These are phyloP conservation scores for Hypholoma fasciculare DNA, from an alignment of 768 basidiomycete genomes.

Conservation along the genomic window DNA sequence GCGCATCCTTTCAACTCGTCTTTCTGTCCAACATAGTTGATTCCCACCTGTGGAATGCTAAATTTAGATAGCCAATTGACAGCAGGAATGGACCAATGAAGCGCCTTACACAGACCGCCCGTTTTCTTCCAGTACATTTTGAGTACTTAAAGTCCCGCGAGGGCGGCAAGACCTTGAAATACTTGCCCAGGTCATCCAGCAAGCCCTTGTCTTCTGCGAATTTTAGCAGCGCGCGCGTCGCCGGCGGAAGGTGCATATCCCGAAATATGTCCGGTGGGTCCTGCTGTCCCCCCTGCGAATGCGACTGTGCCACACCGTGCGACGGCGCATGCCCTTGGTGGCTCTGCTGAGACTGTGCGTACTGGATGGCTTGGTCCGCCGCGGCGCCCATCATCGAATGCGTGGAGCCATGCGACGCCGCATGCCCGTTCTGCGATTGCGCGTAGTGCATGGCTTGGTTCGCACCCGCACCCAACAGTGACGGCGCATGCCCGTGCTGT, in stretches of 20 bases:
- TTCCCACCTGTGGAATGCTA: conserved; percentile 58
- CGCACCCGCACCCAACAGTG: too few relatives aligned
- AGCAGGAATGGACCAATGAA: not conserved
- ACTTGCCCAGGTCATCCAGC: conserved; percentile 12
- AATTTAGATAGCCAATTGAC: not conserved
- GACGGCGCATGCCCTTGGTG: not conserved
- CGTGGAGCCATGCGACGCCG: too few relatives aligned
- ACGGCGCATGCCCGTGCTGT: too few relatives aligned
- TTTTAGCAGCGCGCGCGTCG: not conserved
- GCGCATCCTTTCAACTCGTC: conserved; percentile 76
- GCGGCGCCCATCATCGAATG: too few relatives aligned
- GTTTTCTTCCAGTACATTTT: conserved; percentile 78
- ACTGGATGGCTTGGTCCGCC: too few relatives aligned
- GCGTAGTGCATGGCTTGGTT: too few relatives aligned
- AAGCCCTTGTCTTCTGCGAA: not conserved
- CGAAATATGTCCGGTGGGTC: not conserved
- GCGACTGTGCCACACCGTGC: not conserved
- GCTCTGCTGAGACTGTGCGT: not conserved
- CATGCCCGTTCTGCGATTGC: too few relatives aligned
- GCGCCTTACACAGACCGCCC: conserved; percentile 74
- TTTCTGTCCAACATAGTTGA: conserved; percentile 70
- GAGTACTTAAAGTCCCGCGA: conserved; percentile 59
- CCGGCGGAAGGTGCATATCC: conserved; percentile 1
- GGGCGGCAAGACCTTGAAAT: conserved; percentile 14
- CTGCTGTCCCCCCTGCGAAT: not conserved